Evolutionary conservation across 73 alveolate genomes (phyloP), one percentile per base, ranked within the genome.

Genomic region (Durusdinium trenchii): DNA sequence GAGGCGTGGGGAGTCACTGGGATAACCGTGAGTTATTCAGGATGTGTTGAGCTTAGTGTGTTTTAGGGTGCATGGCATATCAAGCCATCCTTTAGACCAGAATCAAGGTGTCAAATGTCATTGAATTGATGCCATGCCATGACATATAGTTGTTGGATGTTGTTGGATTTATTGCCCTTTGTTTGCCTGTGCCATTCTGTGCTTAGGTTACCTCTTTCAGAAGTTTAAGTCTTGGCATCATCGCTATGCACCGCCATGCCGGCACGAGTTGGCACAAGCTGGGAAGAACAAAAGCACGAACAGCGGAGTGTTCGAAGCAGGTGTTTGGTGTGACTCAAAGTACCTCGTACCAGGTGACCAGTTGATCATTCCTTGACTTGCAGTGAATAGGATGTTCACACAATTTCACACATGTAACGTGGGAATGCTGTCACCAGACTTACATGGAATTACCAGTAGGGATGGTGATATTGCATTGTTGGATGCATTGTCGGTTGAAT

Each of bases 131-230:
- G n/a, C n/a, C n/a, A n/a, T n/a, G n/a, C n/a, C n/a, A n/a, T n/a
- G n/a, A n/a, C n/a, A n/a, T n/a, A n/a, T n/a, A n/a, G n/a, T n/a
- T n/a, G n/a, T n/a, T n/a, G 64, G 64, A 54, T 9, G 64, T 54
- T 9, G 20, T 54, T 9, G 64, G 28, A 12, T 54, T 54, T 54
- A 20, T 54, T 54, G 9, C 64, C 64, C 28, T 9, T 12, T 12
- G 64, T 12, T 54, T 9, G 28, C 46, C 3, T 14, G 1, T 45
- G 38, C 64, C 20, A 30, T n/a, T 7, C 14, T 40, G 45, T 36
- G 12, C n/a, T 51, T 26, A 81, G 91, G 91, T 35, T 81, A 84
- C 36, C 94, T 84, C 94, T 84, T 45, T 28, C 50, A 84, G 28
- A 73, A 52, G 18, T 84, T 84, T 52, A 32, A 52, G 36, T 28